Base-by-base conservation (phyloP, 2,329 filamentous ascomycete species). In the Aspergillus sp. region DNA sequence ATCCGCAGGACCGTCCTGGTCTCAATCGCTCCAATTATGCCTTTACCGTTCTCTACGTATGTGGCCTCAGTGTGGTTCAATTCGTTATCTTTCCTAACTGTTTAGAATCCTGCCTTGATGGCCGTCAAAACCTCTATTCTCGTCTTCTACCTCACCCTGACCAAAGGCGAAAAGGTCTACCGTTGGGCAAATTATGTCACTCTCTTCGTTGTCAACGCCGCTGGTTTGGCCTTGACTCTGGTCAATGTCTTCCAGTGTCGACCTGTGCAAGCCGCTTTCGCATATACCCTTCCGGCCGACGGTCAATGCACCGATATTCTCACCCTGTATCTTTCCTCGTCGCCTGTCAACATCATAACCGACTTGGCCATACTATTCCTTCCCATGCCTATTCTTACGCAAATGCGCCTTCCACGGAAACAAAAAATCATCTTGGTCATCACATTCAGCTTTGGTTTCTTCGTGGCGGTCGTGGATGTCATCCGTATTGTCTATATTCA, bases 111-210 rank as follows among this genome's bases (percentile, higher is more conserved):
- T 9, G 85, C 88, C 4, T 74, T 95, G 44, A 94, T 95, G 88
- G 83, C 86, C 3, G 89, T 88, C 40, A 96, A 96, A 69, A 90
- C 88, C 0, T 94, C 89, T n/a, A 88, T 96, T 56, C 75, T 96
- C 45, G 77, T 93, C 42, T 96, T 96, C 66, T 96, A 94, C 68
- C 75, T 96, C 39, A 84, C 85, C 33, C 75, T 96, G 38, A 87
- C 88, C 27, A 85, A 84, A 56, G 86, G 88, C 46, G 82, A 94
- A 53, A 81, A 81, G 50, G 74, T 90, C 39, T 84, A 95, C 52
- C 82, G 86, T 46, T 80, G 85, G 67, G 83, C 84, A n/a, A 93
- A 88, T n/a, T 90, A 90, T 73, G 73, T 77, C 5, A 89, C 87
- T 0, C 72, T 96, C 2, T 74, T 73, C 38, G 76, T 95, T 19